Base-by-base conservation (phyloP, 2,329 filamentous ascomycete genomes). In the Tolypocladium sp. region DNA sequence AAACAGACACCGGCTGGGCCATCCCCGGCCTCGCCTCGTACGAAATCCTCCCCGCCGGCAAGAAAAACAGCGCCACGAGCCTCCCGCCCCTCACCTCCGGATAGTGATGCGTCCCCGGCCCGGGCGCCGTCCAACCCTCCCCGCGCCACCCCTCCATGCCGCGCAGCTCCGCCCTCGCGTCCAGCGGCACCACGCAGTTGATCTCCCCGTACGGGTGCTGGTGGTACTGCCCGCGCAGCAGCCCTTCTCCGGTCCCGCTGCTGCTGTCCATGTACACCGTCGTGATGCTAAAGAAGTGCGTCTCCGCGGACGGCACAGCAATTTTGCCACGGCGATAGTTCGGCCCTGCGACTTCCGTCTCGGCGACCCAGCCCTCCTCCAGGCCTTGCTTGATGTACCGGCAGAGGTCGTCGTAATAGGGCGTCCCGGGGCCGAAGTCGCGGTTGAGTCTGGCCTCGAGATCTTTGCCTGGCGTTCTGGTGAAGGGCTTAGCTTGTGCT, bases 141-240 rank as follows among this genome's bases (percentile, higher is more conserved):
- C 79, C 79, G 64, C 79, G 77, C 82, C 81, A 84, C 1, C 80
- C 80, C 57, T 76, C 74, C 80, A 84, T 79, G 7, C 81, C 81
- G 69, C 75, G 80, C 56, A 84, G 64, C 69, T 84, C 76, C 2
- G 80, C 79, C 4, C 63, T 69, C 5, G 78, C 8, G n/a, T n/a
- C n/a, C n/a, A n/a, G n/a, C n/a, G n/a, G n/a, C n/a, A 82, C 69
- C 1, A 82, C 79, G 62, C 80, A 82, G 63, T 82, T 82, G 65
- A 82, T 81, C 70, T 82, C 80, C 7, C 79, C 80, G 57, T 82
- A 82, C 1, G 79, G 79, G 64, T 82, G 79, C 5, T 70, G 68
- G 62, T 82, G 79, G 64, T 84, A 82, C 66, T 83, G 80, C 2
- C 81, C 81, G 38, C 40, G 57, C 46, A 54, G 37, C 38, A 37